A percentile compares a stretch with the other conserved stretches of the same genome.
Evolutionary conservation across 2,329 filamentous ascomycete species (phyloP).

Genomic region (Diaporthe capsici): DNA sequence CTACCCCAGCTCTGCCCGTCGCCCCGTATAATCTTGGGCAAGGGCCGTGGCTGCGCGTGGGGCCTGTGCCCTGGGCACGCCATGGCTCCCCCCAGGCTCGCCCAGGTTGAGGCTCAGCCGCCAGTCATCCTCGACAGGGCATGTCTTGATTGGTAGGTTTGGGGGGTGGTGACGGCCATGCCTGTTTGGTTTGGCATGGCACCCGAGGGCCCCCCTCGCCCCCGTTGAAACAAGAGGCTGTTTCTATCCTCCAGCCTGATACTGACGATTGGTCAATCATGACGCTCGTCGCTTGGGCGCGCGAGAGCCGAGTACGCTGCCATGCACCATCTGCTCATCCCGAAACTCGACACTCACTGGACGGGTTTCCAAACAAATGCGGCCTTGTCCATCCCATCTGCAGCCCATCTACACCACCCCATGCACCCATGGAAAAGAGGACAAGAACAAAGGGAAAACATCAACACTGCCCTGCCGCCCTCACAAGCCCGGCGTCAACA

Average conservation of each 20-base stretch:
- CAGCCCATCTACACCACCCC: neutral
- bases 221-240: conserved; percentile 53
- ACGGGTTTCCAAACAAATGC: conserved; percentile 26
- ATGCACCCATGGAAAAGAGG: neutral
- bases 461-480: neutral
- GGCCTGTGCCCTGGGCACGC: neutral
- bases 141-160: conserved; percentile 8
- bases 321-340: conserved; percentile 27
- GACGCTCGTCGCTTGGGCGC: conserved; percentile 20
- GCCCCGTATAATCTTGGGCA: conserved; percentile 29
- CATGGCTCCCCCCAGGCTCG: conserved; percentile 13
- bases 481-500: neutral
- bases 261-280: conserved; percentile 20
- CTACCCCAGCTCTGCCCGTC: conserved; percentile 1
- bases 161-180: conserved; percentile 33
- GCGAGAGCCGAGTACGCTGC: conserved; percentile 23
- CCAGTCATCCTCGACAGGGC: conserved; percentile 27
- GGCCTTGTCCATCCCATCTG: conserved; percentile 12
- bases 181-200: conserved; percentile 53
- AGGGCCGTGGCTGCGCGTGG: conserved; percentile 2
- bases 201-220: conserved; percentile 15
- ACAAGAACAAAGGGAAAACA: neutral
- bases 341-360: conserved; percentile 23
- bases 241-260: conserved; percentile 45
- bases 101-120: conserved; percentile 38